Conservation (phyloP, 2,329 filamentous ascomycete species). For the Reticulascus tulasneorum region DNA sequence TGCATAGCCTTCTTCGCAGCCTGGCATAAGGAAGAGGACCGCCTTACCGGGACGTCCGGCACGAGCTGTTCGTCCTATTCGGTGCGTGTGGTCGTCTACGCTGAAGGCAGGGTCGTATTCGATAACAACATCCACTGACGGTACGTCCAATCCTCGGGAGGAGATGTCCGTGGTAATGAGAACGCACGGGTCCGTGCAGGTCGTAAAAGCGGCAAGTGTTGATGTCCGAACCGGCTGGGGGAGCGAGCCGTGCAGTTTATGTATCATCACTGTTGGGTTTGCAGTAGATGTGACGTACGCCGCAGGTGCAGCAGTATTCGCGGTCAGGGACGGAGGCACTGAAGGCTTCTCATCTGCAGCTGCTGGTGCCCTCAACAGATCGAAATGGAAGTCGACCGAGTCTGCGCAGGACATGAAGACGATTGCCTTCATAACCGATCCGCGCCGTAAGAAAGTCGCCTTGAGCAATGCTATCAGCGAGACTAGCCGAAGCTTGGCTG, state of each 20-base stretch:
- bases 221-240: constrained; percentile 82
- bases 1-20: constrained; percentile 88
- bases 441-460: constrained; percentile 80
- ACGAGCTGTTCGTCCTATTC: constrained; percentile 90
- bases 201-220: constrained; percentile 76
- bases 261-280: constrained; percentile 69
- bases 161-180: constrained; percentile 94
- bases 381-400: constrained; percentile 94
- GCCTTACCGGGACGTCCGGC: constrained; percentile 85
- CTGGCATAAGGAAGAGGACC: constrained; percentile 84
- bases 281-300: constrained; percentile 70
- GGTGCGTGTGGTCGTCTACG: constrained; percentile 88
- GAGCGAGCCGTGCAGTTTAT: constrained; percentile 89
- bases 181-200: constrained; percentile 69
- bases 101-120: constrained; percentile 97
- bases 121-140: constrained; percentile 89
- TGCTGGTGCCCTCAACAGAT: constrained; percentile 58
- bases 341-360: constrained; percentile 14
- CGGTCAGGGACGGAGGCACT: constrained; percentile 25
- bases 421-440: constrained; percentile 93
- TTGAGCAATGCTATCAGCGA: constrained; percentile 81
- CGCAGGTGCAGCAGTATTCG: constrained; percentile 63
- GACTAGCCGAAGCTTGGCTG: constrained; percentile 86
- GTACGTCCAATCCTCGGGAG: constrained; percentile 90
- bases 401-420: constrained; percentile 97